Conservation (phyloP, 2,329 filamentous ascomycete genomes). For the Huntiella savannae region DNA sequence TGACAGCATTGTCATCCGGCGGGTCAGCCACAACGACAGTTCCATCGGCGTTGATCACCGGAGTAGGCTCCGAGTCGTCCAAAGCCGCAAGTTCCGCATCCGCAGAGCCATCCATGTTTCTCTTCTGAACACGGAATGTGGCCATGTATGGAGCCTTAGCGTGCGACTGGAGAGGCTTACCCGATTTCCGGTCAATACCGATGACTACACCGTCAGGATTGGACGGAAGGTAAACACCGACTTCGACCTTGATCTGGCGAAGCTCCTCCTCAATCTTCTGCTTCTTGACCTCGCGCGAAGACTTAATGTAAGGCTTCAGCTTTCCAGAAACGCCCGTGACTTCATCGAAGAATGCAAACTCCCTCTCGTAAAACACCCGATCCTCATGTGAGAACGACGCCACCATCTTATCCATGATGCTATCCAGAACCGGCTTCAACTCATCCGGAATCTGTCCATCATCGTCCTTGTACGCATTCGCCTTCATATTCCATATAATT, state of each 20-base stretch:
- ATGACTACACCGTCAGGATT: conserved; percentile 96
- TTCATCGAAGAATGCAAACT: conserved; percentile 96
- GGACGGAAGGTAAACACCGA: conserved; percentile 90
- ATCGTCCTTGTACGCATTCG: conserved; percentile 95
- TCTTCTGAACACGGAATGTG: conserved; percentile 90
- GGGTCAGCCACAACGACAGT: conserved; percentile 13
- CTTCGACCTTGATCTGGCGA: conserved; percentile 89
- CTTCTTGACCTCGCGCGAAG: conserved; percentile 89
- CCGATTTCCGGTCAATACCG: conserved; percentile 93
- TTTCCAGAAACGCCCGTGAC: conserved; percentile 93
- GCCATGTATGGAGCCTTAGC: conserved; percentile 99
- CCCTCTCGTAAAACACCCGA: conserved; percentile 72
- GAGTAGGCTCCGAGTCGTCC: conserved; percentile 18
- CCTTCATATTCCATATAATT: conserved; percentile 99
- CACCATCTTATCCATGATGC: conserved; percentile 70
- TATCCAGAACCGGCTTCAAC: conserved; percentile 84
- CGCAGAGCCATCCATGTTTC: conserved; percentile 17
- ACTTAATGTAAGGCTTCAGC: conserved; percentile 80
- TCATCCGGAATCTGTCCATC: conserved; percentile 75
- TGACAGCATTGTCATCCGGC: neutral
- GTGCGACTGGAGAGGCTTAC: conserved; percentile 91
- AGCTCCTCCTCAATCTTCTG: conserved; percentile 98
- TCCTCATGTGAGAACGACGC: conserved; percentile 64
- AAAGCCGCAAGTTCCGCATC: conserved; percentile 25
- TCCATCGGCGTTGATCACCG: neutral